phyloP scores from a whole-genome alignment of 441 rosid genomes.

The Croton laevigatus region DNA sequence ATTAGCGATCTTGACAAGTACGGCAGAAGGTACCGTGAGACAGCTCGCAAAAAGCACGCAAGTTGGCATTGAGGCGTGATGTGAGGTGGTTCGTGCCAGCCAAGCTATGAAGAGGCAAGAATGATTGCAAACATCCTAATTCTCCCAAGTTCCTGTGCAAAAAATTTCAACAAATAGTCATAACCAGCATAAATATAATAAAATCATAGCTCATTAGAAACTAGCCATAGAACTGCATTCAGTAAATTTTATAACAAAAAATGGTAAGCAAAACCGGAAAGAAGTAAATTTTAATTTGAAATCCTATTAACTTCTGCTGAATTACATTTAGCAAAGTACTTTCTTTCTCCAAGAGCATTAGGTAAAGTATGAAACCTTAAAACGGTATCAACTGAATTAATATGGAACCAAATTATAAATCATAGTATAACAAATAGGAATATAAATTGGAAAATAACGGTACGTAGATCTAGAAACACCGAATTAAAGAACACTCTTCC shows the following conservation, averaged over 20 bases:
- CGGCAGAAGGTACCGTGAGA: conserved; percentile 92
- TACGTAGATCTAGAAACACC: not conserved
- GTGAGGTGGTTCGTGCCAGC: conserved; percentile 51
- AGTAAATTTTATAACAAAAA: not conserved
- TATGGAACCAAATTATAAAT: too few species aligned
- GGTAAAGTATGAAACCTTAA: not conserved
- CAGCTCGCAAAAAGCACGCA: conserved; percentile 87
- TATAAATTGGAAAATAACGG: not conserved
- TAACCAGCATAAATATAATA: not conserved
- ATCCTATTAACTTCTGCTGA: not conserved
- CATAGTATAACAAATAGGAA: not conserved
- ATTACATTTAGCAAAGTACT: not conserved
- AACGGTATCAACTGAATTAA: too few species aligned
- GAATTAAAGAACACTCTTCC: not conserved
- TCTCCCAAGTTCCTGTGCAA: conserved; percentile 64
- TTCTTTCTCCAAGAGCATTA: not conserved
- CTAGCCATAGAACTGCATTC: not conserved
- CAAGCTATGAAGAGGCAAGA: conserved; percentile 59
- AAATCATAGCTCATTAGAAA: not conserved
- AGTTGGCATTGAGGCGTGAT: conserved; percentile 58
- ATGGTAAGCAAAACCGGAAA: not conserved
- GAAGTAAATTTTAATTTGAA: not conserved
- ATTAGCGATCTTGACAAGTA: conserved; percentile 97
- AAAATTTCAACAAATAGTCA: not conserved
- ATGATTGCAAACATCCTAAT: conserved; percentile 63